Evolutionary conservation across 768 basidiomycete species (phyloP).

Genomic region (Suillus alpinus): DNA sequence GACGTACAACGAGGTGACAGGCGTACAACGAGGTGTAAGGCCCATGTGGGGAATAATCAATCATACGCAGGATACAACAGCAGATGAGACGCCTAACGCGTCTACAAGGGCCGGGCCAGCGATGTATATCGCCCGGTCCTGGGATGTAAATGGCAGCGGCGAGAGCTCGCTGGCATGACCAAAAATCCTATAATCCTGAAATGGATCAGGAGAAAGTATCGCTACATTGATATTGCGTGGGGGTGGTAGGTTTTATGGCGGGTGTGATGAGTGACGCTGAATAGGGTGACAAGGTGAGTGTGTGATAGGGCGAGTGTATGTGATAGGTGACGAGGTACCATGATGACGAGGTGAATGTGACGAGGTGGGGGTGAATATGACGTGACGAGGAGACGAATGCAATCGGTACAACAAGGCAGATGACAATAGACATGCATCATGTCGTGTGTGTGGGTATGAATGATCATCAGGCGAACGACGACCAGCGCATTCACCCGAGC

Average conservation of each 20-base stretch:
- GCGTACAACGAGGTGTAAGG: neutral
- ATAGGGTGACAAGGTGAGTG: neutral
- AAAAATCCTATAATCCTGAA: slow-evolving; percentile 1
- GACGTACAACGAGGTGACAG: neutral
- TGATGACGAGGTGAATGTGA: neutral
- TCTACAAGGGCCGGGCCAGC: too few species aligned
- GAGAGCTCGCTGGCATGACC: neutral
- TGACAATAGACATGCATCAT: neutral
- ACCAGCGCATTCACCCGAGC: slow-evolving; percentile 19
- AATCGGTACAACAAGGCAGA: neutral
- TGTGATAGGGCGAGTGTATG: too few species aligned
- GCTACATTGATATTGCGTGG: slow-evolving; percentile 2
- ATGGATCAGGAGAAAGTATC: neutral
- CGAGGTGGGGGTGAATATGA: neutral
- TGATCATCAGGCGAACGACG: neutral
- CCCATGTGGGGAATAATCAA: neutral
- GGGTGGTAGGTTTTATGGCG: neutral
- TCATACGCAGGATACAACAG: neutral
- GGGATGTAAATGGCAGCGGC: neutral
- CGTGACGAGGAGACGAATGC: too few species aligned
- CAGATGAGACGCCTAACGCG: neutral
- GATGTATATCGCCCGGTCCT: neutral
- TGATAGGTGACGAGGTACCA: neutral
- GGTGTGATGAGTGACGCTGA: neutral
- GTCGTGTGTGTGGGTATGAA: neutral